Percentiles rank a stretch among this genome's conserved stretches.
These are phyloP conservation scores for Durio zibethinus DNA, from an alignment of 345 rosid species.

Conservation along the genomic window DNA sequence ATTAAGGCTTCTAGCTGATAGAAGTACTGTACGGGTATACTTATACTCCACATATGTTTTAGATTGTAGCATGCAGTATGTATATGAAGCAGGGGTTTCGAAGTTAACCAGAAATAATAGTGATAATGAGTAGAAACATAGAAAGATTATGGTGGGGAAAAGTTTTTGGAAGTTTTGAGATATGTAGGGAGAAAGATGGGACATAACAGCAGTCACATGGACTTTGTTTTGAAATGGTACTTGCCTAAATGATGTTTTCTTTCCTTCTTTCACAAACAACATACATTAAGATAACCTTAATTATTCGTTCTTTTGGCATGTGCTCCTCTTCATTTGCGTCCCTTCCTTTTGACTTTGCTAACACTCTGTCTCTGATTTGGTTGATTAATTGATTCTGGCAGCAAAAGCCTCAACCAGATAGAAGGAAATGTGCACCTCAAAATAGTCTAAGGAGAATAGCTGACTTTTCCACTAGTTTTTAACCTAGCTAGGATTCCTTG, in stretches of 20 bases:
- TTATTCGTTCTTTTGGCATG: conserved; percentile 22
- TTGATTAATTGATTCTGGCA: conserved; percentile 8
- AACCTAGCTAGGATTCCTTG: conserved; percentile 16
- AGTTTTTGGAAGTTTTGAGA: not conserved
- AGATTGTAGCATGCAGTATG: not conserved
- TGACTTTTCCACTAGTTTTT: not conserved
- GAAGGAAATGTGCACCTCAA: conserved; percentile 13
- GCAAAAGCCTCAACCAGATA: not conserved
- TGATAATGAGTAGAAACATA: not conserved
- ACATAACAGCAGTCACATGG: conserved; percentile 33
- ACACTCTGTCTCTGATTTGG: not conserved
- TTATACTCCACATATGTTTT: too few species aligned
- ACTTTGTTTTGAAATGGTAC: not conserved
- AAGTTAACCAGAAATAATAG: not conserved
- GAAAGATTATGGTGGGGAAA: not conserved
- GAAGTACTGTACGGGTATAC: too few species aligned
- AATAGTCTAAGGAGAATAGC: conserved; percentile 1
- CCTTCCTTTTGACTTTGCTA: not conserved
- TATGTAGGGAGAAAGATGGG: conserved; percentile 2
- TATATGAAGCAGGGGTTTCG: too few species aligned
- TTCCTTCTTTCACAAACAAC: conserved; percentile 31
- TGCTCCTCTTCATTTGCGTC: not conserved
- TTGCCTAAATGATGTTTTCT: conserved; percentile 21
- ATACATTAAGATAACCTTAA: conserved; percentile 20
- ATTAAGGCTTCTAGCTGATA: too few species aligned